Base-by-base conservation (phyloP, 371 early-diverging fungal genomes). In the Zancudomyces culisetae region DNA sequence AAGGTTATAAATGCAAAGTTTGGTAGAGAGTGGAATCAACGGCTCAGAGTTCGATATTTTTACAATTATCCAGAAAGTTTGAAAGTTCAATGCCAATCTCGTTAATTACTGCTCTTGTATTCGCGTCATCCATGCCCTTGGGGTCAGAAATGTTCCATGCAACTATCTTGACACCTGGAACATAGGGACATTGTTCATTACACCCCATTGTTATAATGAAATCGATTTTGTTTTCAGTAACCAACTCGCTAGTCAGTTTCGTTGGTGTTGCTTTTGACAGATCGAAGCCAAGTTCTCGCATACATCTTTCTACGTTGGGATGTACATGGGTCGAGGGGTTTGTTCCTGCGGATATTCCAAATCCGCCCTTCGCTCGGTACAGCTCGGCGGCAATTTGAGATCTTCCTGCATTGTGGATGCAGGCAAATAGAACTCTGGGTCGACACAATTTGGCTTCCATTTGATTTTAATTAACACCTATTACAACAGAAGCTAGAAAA, bases 181-280 rank as follows among this genome's bases (percentile, higher is more conserved):
- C 60, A 43, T 51, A 63, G 0, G 65, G 65, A 20, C 65, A 64
- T 0, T 58, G 45, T 43, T 64, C 65, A 39, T 63, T 63, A 43
- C 65, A 64, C 1, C 65, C 65, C 65, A 64, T 64, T 1, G 58
- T 49, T 8, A 49, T 20, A 6, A 49, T 8, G 20, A 43, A 20
- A 49, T 35, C 29, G n/a, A n/a, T n/a, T n/a, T n/a, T n/a, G 22
- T 22, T 27, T 35, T 27, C 40, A 20, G 30, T 8, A 35, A 49
- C 49, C 20, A 59, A 49, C 23, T 64, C 51, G 3, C 53, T 56
- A 0, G 64, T 64, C 56, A 64, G 22, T 57, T 55, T 54, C 30
- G 46, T 51, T 3, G 64, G 64, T n/a, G 39, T 45, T 28, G 58
- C 53, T 20, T 54, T 29, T 42, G 52, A 51, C 3, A 62, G 53